Base-by-base conservation (phyloP, 2,329 filamentous ascomycete species). In the Colletotrichum sp. region DNA sequence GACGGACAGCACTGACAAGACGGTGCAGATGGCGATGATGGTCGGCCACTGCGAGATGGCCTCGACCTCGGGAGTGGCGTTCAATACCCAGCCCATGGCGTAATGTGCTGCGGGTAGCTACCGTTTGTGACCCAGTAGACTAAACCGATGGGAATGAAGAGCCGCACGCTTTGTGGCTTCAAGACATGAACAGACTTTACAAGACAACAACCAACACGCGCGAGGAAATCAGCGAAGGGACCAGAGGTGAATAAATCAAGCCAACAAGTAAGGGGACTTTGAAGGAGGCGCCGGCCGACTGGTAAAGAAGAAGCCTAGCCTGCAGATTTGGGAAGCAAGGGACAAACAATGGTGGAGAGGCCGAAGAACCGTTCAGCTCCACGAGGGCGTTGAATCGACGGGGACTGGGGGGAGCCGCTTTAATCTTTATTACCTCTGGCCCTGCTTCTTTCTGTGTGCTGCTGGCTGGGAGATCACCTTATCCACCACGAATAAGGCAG, bases 31-130 rank as follows among this genome's bases (percentile, higher is more conserved):
- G n/a, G 84, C 82, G 28, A 91, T 82, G 57, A 91, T 90, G 39
- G 83, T 84, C 25, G 81, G 85, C 75, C 87, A 91, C 68, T 90
- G 82, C 5, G 89, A 91, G 71, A 82, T 77, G 25, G 81, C 83
- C 61, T 90, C 83, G 28, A 90, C 82, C 78, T 87, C 86, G 8
- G 86, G 82, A 9, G 87, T 82, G 66, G 87, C 88, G 82, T 90
- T 86, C 59, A 86, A 78, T 61, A 91, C 88, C 89, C 88, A 91
- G 72, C 82, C 84, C 88, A 90, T 90, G 25, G 63, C 80, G 72
- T 77, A 63, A 63, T 8, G 8, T 25, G 13, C 25, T 34, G 34
- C 28, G 25, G 55, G 34, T 30, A 59, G 32, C 57, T 44, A 28
- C 22, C 34, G 22, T 36, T 28, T 60, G 11, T 16, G 44, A 70